A percentile compares a stretch with the other conserved stretches of the same genome.
phyloP scores from a whole-genome alignment of 495 filamentous ascomycete genomes.

The Thozetella sp. region DNA sequence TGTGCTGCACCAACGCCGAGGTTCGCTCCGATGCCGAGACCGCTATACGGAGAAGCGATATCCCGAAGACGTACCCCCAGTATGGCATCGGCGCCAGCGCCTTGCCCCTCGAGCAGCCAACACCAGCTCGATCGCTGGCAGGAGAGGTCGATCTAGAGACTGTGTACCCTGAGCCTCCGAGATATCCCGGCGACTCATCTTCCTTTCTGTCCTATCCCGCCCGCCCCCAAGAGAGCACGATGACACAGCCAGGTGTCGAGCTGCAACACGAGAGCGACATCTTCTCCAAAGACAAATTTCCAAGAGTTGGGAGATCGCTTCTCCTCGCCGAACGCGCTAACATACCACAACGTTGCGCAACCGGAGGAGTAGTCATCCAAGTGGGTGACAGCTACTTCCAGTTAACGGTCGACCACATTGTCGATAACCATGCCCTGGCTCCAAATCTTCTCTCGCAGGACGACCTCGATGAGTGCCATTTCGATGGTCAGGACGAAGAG shows the following conservation, averaged over 20 bases:
- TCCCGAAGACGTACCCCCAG: slow-evolving; percentile 5
- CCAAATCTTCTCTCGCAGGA: neutral
- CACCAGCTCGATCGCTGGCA: slow-evolving; percentile 1
- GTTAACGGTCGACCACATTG: slow-evolving; percentile 7
- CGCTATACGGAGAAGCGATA: slow-evolving; percentile 5
- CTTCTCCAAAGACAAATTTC: neutral
- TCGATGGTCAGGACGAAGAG: slow-evolving; percentile 8
- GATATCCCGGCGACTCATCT: neutral
- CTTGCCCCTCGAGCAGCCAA: slow-evolving; percentile 15
- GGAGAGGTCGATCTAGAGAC: neutral
- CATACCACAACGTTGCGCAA: neutral
- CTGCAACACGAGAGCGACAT: neutral
- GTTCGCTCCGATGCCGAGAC: slow-evolving; percentile 5
- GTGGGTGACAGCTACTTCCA: slow-evolving; percentile 5
- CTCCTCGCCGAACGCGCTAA: neutral
- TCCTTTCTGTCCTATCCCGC: no score
- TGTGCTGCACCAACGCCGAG: slow-evolving; percentile 14
- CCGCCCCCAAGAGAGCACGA: no score
- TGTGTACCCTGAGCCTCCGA: neutral
- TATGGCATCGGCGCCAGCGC: slow-evolving; percentile 11
- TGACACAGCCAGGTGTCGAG: no score
- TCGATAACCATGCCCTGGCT: neutral
- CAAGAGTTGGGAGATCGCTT: neutral
- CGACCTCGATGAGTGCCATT: slow-evolving; percentile 9
- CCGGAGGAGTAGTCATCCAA: slow-evolving; percentile 8